A percentile compares a stretch with the other conserved stretches of the same genome.
These are phyloP conservation scores for Plantago elongata DNA, from an alignment of 257 asterid genomes.

Conservation along the genomic window DNA sequence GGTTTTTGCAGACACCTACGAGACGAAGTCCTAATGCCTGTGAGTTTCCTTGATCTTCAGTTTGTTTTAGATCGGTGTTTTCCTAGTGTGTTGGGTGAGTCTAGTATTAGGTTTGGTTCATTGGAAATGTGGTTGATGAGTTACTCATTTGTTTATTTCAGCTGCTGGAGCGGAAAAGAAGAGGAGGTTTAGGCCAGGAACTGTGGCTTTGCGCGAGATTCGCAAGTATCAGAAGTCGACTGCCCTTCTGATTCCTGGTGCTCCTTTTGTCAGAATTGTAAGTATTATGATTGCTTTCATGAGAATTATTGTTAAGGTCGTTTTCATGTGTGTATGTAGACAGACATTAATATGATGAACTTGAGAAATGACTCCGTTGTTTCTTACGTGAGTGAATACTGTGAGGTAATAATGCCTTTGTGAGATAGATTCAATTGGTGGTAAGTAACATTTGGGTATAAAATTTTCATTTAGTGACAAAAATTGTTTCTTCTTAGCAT, in stretches of 20 bases:
- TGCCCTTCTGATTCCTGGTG: conserved; percentile 73
- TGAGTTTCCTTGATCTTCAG: conserved; percentile 19
- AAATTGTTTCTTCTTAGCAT: no score
- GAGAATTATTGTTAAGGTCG: no score
- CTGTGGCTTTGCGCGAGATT: conserved; percentile 79
- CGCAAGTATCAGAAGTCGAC: conserved; percentile 62
- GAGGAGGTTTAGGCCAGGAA: conserved; percentile 58
- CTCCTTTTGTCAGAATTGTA: conserved; percentile 75
- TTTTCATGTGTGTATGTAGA: background rate
- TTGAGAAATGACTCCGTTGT: background rate
- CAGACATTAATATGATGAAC: background rate
- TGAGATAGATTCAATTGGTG: background rate
- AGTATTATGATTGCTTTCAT: conserved; percentile 5
- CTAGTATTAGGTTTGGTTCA: background rate
- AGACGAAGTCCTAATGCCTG: conserved; percentile 32
- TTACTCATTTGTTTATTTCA: conserved; percentile 13
- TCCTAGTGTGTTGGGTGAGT: background rate
- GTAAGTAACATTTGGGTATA: no score
- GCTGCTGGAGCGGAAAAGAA: conserved; percentile 33
- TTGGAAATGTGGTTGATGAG: conserved; percentile 4
- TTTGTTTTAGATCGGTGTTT: conserved; percentile 10
- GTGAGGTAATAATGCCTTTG: background rate
- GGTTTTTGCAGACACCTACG: conserved; percentile 28
- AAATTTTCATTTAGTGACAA: no score
- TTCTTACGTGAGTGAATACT: background rate